Evolutionary conservation across 352 stramenopile genomes (phyloP).

Genomic region (Phytophthora pluvialis): DNA sequence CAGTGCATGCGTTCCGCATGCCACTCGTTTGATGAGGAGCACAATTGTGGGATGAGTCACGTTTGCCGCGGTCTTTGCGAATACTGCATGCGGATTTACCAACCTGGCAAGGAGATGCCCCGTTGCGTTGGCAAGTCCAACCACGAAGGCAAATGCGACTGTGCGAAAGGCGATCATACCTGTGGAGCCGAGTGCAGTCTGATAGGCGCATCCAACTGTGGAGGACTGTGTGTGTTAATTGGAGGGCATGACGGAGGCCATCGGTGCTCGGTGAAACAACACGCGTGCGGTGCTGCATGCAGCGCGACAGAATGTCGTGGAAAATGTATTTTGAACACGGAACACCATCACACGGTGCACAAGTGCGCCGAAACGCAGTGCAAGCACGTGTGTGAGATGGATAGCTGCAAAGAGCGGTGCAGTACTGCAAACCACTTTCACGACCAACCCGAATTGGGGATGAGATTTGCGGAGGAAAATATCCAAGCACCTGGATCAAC

Average conservation of each 20-base stretch:
- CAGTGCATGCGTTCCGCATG: constrained; percentile 43
- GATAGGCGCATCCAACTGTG: constrained; percentile 41
- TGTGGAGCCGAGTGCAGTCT: constrained; percentile 39
- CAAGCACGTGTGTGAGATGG: constrained; percentile 41
- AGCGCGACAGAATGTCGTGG: constrained; percentile 39
- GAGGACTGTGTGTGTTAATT: constrained; percentile 32
- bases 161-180: constrained; percentile 44
- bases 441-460: constrained; percentile 16
- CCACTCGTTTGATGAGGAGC: constrained; percentile 36
- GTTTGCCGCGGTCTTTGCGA: constrained; percentile 41
- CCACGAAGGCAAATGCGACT: constrained; percentile 51
- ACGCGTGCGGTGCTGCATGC: constrained; percentile 40
- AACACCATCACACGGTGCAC: constrained; percentile 40
- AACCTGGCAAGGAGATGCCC: constrained; percentile 28
- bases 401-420: constrained; percentile 40
- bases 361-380: constrained; percentile 45
- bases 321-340: constrained; percentile 38
- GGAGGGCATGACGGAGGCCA: constrained; percentile 39
- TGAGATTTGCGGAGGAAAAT: constrained; percentile 39
- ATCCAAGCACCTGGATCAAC: not conserved
- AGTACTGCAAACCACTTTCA: constrained; percentile 52
- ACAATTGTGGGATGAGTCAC: constrained; percentile 55
- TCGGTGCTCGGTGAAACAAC: constrained; percentile 42
- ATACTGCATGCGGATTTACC: constrained; percentile 35
- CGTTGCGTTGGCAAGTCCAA: constrained; percentile 38